These are phyloP conservation scores for Silene vulgaris DNA, from an alignment of 179 eudicot species.

Conservation along the genomic window DNA sequence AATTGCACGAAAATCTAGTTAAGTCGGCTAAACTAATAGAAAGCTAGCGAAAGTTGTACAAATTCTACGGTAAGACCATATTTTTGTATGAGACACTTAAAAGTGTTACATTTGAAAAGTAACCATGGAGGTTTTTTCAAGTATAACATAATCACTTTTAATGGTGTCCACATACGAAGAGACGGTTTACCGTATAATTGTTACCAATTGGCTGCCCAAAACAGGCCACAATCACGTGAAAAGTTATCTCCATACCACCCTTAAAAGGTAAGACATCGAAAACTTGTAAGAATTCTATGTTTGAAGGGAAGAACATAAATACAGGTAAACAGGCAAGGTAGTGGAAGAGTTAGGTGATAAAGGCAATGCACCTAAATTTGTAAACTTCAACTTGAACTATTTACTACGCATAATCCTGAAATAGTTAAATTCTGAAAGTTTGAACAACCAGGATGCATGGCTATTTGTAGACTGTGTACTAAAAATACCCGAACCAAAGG, in stretches of 20 bases:
- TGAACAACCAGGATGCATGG: background rate
- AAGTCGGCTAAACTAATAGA: background rate
- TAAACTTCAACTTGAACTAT: background rate
- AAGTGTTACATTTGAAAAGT: no score
- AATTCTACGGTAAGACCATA: no score
- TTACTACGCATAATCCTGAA: background rate
- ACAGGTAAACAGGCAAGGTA: background rate
- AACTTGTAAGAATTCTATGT: slow-evolving; percentile 6
- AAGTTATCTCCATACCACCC: background rate
- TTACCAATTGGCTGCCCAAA: background rate
- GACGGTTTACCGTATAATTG: no score
- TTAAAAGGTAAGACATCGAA: background rate
- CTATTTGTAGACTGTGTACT: background rate
- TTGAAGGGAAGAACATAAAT: background rate
- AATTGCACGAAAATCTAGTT: background rate
- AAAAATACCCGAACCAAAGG: slow-evolving; percentile 1
- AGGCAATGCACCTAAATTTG: background rate
- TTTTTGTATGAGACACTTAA: no score
- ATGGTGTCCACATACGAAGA: no score
- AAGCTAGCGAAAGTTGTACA: background rate
- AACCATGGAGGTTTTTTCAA: no score
- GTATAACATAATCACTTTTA: no score
- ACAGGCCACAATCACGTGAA: background rate
- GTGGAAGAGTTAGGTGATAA: background rate
- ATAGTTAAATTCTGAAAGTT: background rate